Conservation (phyloP, 768 basidiomycete genomes). For the Lanmaoa rubissima region DNA sequence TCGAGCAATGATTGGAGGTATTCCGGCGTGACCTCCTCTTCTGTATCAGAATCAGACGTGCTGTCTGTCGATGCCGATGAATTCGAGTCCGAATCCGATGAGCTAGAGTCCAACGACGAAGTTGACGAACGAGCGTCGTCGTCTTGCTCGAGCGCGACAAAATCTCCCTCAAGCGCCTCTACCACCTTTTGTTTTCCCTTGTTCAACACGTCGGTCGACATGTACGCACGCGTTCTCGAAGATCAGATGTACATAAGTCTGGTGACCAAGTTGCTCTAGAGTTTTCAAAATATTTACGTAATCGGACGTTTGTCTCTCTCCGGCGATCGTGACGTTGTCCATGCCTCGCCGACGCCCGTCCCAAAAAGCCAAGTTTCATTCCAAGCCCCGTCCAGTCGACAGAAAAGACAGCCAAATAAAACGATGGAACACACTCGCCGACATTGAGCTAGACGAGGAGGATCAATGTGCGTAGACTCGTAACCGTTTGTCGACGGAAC, state of each 20-base stretch:
- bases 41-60: conserved; percentile 33
- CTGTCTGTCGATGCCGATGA: conserved; percentile 37
- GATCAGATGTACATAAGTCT: no score
- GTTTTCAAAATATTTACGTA: conserved; percentile 15
- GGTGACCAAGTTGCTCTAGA: background rate
- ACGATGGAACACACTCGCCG: conserved; percentile 64
- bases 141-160: conserved; percentile 3
- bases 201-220: conserved; percentile 5
- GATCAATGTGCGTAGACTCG: conserved; percentile 63
- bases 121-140: background rate
- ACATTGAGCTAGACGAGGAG: conserved; percentile 76
- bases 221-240: background rate
- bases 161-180: background rate
- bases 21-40: conserved; percentile 52
- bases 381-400: conserved; percentile 47
- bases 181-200: conserved; percentile 4
- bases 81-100: conserved; percentile 24
- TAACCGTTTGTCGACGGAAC: background rate
- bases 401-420: conserved; percentile 52
- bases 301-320: background rate
- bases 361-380: conserved; percentile 34
- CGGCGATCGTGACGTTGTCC: background rate
- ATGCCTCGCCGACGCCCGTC: conserved; percentile 49
- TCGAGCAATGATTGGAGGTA: conserved; percentile 63
- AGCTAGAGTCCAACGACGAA: conserved; percentile 4